Evolutionary conservation across 768 basidiomycete genomes (phyloP).

Genomic region (Flagelloscypha sp.): DNA sequence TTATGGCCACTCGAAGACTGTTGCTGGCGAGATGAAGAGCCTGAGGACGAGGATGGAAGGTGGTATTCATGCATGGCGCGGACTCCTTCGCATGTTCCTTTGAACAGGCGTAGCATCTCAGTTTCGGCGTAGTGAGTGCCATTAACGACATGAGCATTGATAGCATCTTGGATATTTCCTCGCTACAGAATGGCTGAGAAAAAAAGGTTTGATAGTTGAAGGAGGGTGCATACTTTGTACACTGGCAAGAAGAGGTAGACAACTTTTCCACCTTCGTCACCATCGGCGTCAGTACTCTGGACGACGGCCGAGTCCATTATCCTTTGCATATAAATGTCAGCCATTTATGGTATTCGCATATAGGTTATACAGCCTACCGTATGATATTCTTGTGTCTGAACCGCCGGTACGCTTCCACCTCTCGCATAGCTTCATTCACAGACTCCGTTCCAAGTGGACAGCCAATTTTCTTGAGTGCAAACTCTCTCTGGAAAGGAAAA

Average conservation of each 20-base stretch:
- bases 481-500: slow-evolving; percentile 53
- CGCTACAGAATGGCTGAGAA: slow-evolving; percentile 39
- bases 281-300: too few species aligned
- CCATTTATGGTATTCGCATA: too few species aligned
- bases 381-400: slow-evolving; percentile 99
- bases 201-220: neutral
- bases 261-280: slow-evolving; percentile 87
- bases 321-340: too few species aligned
- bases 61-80: slow-evolving; percentile 91
- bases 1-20: slow-evolving; percentile 15
- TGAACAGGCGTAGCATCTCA: slow-evolving; percentile 85
- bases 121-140: slow-evolving; percentile 78
- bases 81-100: slow-evolving; percentile 89
- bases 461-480: slow-evolving; percentile 94
- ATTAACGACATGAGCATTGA: slow-evolving; percentile 79
- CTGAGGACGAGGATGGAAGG: slow-evolving; percentile 33
- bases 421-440: slow-evolving; percentile 83
- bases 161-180: slow-evolving; percentile 92
- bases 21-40: slow-evolving; percentile 16
- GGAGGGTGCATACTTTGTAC: slow-evolving; percentile 59
- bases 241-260: slow-evolving; percentile 94
- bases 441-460: slow-evolving; percentile 85
- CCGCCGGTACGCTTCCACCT: slow-evolving; percentile 88
- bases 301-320: slow-evolving; percentile 96
- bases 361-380: too few species aligned